Conservation (phyloP, 208 protist species). For the Borovskyia barvae region DNA sequence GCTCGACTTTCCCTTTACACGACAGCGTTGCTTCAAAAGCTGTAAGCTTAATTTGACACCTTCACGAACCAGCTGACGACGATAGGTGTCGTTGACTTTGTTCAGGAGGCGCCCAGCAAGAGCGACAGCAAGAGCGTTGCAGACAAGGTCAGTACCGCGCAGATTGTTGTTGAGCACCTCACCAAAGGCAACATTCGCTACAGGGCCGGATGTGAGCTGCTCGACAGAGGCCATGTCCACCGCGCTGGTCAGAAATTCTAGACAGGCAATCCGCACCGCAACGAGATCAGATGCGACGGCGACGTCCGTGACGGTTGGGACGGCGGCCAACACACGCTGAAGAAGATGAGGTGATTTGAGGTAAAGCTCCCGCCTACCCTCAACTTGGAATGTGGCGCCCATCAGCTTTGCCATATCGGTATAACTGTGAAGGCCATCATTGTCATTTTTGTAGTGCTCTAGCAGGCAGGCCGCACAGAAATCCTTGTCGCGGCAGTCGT, state of each 20-base stretch:
- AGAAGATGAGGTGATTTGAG: slow-evolving; percentile 45
- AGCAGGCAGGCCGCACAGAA: slow-evolving; percentile 71
- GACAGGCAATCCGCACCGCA: slow-evolving; percentile 29
- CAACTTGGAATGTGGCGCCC: slow-evolving; percentile 19
- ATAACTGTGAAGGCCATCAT: slow-evolving; percentile 49
- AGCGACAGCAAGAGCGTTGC: slow-evolving; percentile 54
- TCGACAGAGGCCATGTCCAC: slow-evolving; percentile 44
- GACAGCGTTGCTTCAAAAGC: slow-evolving; percentile 29
- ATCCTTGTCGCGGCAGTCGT: slow-evolving; percentile 72
- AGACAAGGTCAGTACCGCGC: slow-evolving; percentile 34
- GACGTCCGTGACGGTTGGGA: slow-evolving; percentile 58
- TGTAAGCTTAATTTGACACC: slow-evolving; percentile 64
- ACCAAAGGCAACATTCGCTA: slow-evolving; percentile 38
- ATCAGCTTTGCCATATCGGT: slow-evolving; percentile 65
- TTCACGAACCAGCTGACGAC: slow-evolving; percentile 76
- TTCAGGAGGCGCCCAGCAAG: slow-evolving; percentile 60
- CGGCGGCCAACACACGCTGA: slow-evolving; percentile 37
- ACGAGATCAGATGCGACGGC: slow-evolving; percentile 61
- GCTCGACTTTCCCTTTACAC: slow-evolving; percentile 7
- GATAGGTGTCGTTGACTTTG: slow-evolving; percentile 65
- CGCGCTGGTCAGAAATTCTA: slow-evolving; percentile 65
- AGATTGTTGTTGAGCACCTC: slow-evolving; percentile 63
- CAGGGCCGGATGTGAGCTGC: slow-evolving; percentile 30
- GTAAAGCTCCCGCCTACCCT: slow-evolving; percentile 42
- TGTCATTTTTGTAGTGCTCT: slow-evolving; percentile 39